Evolutionary conservation across 768 basidiomycete species (phyloP).

Genomic region (Galerina marginata): DNA sequence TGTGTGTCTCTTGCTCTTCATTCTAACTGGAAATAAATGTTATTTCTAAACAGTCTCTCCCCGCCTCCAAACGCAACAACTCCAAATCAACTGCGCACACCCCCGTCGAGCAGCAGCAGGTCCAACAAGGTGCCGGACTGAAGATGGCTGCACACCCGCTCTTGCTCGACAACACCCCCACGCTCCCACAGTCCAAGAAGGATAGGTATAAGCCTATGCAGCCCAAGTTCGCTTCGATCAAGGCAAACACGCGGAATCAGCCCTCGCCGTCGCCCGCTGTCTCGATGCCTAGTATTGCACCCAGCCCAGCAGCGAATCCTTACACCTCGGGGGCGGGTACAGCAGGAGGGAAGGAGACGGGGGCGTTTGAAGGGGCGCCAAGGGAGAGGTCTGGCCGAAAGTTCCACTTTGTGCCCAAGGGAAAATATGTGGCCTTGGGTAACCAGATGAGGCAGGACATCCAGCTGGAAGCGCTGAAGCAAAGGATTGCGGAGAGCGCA

Average conservation of each 20-base stretch:
- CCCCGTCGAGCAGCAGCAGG: constrained; percentile 64
- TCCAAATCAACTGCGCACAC: constrained; percentile 30
- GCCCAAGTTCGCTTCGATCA: constrained; percentile 97
- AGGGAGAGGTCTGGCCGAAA: constrained; percentile 70
- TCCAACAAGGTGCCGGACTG: constrained; percentile 81
- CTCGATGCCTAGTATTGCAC: constrained; percentile 41
- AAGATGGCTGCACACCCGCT: constrained; percentile 93
- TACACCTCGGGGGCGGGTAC: constrained; percentile 44
- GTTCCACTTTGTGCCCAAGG: constrained; percentile 91
- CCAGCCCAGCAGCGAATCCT: constrained; percentile 63
- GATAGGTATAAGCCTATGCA: constrained; percentile 98
- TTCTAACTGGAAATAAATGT: background rate
- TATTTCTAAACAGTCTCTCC: background rate
- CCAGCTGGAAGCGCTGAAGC: constrained; percentile 90
- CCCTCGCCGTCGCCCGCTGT: constrained; percentile 45
- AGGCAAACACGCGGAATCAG: constrained; percentile 79
- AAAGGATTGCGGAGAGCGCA: constrained; percentile 91
- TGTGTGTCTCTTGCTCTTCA: constrained; percentile 34
- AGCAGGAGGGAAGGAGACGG: constrained; percentile 47
- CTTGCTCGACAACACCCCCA: constrained; percentile 69
- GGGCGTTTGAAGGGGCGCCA: constrained; percentile 75
- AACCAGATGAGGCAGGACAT: constrained; percentile 75
- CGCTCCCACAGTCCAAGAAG: constrained; percentile 74
- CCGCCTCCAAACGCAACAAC: constrained; percentile 48
- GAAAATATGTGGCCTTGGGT: constrained; percentile 82